These are phyloP conservation scores for Mucor indicus DNA, from an alignment of 371 early-diverging fungal species.

Conservation along the genomic window DNA sequence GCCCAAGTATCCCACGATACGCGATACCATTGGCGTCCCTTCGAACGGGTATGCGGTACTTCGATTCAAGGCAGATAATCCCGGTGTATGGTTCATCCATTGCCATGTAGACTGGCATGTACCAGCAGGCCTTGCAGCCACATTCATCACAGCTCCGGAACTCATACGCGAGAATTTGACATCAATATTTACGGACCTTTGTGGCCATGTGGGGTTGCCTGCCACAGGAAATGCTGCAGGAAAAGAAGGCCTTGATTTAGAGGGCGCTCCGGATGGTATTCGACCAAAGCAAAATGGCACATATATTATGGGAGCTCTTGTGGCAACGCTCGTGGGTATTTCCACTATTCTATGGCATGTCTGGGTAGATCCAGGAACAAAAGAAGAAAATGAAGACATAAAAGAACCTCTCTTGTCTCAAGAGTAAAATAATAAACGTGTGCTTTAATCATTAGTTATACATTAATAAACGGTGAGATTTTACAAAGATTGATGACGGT, in stretches of 20 bases:
- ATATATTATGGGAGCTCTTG: slow-evolving; percentile 56
- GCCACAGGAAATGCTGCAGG: slow-evolving; percentile 57
- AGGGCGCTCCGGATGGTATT: slow-evolving; percentile 39
- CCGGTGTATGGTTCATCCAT: slow-evolving; percentile 67
- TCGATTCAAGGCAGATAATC: slow-evolving; percentile 59
- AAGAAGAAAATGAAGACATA: slow-evolving; percentile 27
- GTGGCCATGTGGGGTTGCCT: slow-evolving; percentile 44
- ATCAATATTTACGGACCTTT: slow-evolving; percentile 35
- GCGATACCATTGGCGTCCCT: slow-evolving; percentile 63
- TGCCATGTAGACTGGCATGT: slow-evolving; percentile 24
- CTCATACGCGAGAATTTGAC: slow-evolving; percentile 31
- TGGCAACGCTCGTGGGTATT: slow-evolving; percentile 66
- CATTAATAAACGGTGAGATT: too few relatives aligned
- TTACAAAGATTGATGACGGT: too few relatives aligned
- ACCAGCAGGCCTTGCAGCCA: slow-evolving; percentile 41
- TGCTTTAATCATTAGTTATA: too few relatives aligned
- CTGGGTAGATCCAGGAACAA: slow-evolving; percentile 16
- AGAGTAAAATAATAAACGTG: too few relatives aligned
- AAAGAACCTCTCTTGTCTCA: slow-evolving; percentile 7
- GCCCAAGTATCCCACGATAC: slow-evolving; percentile 49
- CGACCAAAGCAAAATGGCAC: slow-evolving; percentile 32
- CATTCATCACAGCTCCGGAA: slow-evolving; percentile 67
- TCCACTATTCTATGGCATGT: slow-evolving; percentile 70
- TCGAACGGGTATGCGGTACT: slow-evolving; percentile 55
- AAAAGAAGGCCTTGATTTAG: slow-evolving; percentile 49